A percentile compares a stretch with the other conserved stretches of the same genome.
phyloP scores from a whole-genome alignment of 2,329 filamentous ascomycete genomes.

The Daldinia sp. region DNA sequence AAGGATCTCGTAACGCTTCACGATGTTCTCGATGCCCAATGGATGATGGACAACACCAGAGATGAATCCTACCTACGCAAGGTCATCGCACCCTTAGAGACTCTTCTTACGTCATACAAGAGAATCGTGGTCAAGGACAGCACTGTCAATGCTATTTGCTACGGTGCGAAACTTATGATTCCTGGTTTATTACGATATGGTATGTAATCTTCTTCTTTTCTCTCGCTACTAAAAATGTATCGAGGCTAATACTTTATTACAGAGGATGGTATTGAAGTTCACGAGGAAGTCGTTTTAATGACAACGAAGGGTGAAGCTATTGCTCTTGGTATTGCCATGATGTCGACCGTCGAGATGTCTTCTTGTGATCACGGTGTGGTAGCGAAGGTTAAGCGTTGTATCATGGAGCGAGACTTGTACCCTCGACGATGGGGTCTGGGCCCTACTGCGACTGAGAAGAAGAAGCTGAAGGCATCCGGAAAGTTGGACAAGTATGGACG shows the following conservation, averaged over 20 bases:
- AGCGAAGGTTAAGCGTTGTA: slow-evolving; percentile 98
- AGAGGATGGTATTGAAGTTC: slow-evolving; percentile 91
- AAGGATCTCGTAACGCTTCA: slow-evolving; percentile 93
- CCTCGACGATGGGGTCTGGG: slow-evolving; percentile 96
- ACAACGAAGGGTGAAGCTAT: slow-evolving; percentile 99
- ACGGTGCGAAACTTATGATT: slow-evolving; percentile 99
- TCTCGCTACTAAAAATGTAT: not conserved
- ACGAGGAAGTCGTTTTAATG: slow-evolving; percentile 98
- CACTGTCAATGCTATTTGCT: slow-evolving; percentile 96
- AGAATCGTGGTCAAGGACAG: slow-evolving; percentile 97
- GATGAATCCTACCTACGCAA: slow-evolving; percentile 92
- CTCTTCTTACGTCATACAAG: slow-evolving; percentile 92
- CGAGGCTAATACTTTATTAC: slow-evolving; percentile 38
- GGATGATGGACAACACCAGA: slow-evolving; percentile 93
- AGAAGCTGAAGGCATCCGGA: slow-evolving; percentile 98
- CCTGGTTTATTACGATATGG: slow-evolving; percentile 93
- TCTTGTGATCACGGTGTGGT: slow-evolving; percentile 98
- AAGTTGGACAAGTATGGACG: slow-evolving; percentile 98
- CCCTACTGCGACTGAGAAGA: slow-evolving; percentile 94
- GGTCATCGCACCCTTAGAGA: slow-evolving; percentile 94
- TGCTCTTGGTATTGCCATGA: slow-evolving; percentile 93
- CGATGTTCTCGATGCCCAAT: slow-evolving; percentile 95
- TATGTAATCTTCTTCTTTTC: slow-evolving; percentile 55
- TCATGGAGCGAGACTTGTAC: slow-evolving; percentile 99
- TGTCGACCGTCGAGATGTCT: slow-evolving; percentile 97